Percentiles rank a stretch among this genome's conserved stretches.
Evolutionary conservation across 1,284 basidiomycete species (phyloP).

Genomic region (Tranzscheliella williamsii): DNA sequence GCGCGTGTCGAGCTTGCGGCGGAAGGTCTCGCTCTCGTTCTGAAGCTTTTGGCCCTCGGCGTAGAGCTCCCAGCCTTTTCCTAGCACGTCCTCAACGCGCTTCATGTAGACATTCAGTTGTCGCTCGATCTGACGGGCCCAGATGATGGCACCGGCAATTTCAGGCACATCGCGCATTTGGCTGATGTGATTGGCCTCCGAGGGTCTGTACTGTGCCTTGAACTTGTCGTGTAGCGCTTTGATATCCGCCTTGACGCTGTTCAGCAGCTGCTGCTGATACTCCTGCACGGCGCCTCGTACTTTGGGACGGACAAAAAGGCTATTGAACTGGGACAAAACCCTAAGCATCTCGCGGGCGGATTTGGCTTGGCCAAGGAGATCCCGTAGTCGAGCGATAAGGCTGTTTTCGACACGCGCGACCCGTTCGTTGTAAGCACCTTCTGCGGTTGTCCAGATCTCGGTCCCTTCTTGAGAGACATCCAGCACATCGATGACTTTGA

Average conservation of each 20-base stretch:
- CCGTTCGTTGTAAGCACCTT: constrained; percentile 95
- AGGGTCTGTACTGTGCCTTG: constrained; percentile 83
- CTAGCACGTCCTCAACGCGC: constrained; percentile 97
- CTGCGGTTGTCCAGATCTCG: constrained; percentile 97
- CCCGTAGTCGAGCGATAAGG: constrained; percentile 89
- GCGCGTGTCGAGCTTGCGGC: constrained; percentile 90
- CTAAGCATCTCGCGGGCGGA: constrained; percentile 99
- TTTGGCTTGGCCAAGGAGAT: constrained; percentile 88
- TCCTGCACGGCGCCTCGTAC: constrained; percentile 86
- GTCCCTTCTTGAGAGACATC: constrained; percentile 83
- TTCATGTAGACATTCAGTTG: constrained; percentile 97
- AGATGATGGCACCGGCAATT: constrained; percentile 95
- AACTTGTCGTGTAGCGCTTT: constrained; percentile 87
- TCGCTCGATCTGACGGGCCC: constrained; percentile 96
- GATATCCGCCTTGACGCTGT: constrained; percentile 89
- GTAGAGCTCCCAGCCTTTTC: constrained; percentile 97
- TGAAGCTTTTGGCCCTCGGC: constrained; percentile 98
- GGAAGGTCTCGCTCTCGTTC: constrained; percentile 85
- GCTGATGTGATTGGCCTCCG: constrained; percentile 95
- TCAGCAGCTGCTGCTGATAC: constrained; percentile 78
- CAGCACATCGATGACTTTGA: constrained; percentile 93
- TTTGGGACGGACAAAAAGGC: constrained; percentile 94
- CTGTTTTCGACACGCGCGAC: constrained; percentile 97
- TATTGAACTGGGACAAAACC: constrained; percentile 98
- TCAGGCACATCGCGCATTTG: constrained; percentile 96